Percentiles rank a stretch among this genome's conserved stretches.
Evolutionary conservation across 768 basidiomycete genomes (phyloP).

Genomic region (Agrocybe praecox): DNA sequence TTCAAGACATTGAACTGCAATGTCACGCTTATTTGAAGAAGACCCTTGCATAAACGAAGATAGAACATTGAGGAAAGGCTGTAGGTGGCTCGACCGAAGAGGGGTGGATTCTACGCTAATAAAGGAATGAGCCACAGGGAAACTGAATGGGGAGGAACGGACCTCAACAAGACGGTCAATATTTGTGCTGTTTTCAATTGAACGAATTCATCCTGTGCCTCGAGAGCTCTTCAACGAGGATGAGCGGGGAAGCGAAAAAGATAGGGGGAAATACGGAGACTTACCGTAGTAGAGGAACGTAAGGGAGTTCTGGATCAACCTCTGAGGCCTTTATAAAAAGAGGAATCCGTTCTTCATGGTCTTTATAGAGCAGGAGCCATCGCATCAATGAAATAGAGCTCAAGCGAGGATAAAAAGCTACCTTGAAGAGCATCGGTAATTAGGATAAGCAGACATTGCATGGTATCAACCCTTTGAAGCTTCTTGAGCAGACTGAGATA

Average conservation of each 20-base stretch:
- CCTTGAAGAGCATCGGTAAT: constrained; percentile 89
- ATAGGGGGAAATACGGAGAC: constrained; percentile 7
- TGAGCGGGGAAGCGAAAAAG: neutral
- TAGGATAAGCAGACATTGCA: constrained; percentile 83
- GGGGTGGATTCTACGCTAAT: constrained; percentile 52
- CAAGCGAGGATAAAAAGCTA: constrained; percentile 29
- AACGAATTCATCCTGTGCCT: constrained; percentile 92
- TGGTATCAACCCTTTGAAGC: constrained; percentile 81
- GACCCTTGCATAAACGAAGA: constrained; percentile 62
- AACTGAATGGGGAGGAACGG: constrained; percentile 12
- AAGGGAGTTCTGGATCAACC: constrained; percentile 80
- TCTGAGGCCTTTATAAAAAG: constrained; percentile 67
- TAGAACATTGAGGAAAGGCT: constrained; percentile 61
- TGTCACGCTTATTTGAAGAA: constrained; percentile 74
- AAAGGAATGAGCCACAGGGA: constrained; percentile 10
- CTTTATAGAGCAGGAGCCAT: constrained; percentile 34
- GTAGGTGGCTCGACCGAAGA: constrained; percentile 53
- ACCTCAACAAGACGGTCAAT: constrained; percentile 84
- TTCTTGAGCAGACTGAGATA: constrained; percentile 89
- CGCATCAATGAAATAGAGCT: neutral
- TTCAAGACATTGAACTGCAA: constrained; percentile 91
- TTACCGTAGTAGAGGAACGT: constrained; percentile 76
- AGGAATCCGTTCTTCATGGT: constrained; percentile 85
- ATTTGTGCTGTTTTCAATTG: constrained; percentile 90
- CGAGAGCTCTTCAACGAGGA: constrained; percentile 60